Percentiles rank a stretch among this genome's conserved stretches.
phyloP scores from a whole-genome alignment of 2,329 filamentous ascomycete genomes.

The Stylonectria norvegica region DNA sequence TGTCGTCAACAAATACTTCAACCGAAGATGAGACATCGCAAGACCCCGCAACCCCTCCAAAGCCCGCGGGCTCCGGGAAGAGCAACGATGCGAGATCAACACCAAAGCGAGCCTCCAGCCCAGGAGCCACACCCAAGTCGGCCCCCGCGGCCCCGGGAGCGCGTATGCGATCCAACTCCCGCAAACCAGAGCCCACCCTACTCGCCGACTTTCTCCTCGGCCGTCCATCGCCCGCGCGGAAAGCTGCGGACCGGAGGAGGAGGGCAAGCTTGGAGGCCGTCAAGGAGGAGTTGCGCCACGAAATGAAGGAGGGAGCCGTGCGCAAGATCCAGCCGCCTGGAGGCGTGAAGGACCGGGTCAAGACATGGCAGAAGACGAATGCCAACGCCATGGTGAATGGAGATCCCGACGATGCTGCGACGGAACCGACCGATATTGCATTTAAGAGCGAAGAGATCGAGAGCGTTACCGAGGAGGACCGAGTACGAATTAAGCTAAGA shows the following conservation, averaged over 20 bases:
- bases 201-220: conserved; percentile 57
- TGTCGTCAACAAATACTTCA: conserved; percentile 27
- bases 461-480: conserved; percentile 60
- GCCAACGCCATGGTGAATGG: conserved; percentile 58
- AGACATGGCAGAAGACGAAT: conserved; percentile 79
- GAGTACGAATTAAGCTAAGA: conserved; percentile 53
- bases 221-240: conserved; percentile 52
- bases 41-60: conserved; percentile 20
- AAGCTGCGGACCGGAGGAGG: conserved; percentile 49
- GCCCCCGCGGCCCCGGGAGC: conserved; percentile 36
- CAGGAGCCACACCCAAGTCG: conserved; percentile 38
- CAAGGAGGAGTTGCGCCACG: conserved; percentile 49
- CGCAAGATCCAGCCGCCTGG: conserved; percentile 59
- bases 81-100: conserved; percentile 14
- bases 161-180: conserved; percentile 36
- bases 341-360: conserved; percentile 74
- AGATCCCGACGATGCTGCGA: conserved; percentile 50
- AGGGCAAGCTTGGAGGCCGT: conserved; percentile 58
- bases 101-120: conserved; percentile 8
- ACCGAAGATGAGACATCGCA: conserved; percentile 25
- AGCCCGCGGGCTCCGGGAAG: conserved; percentile 11
- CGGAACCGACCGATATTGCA: conserved; percentile 59
- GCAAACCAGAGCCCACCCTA: conserved; percentile 43
- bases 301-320: conserved; percentile 58
- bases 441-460: conserved; percentile 54